Conservation (phyloP, 116 monocot species). For the Iris pallida region DNA sequence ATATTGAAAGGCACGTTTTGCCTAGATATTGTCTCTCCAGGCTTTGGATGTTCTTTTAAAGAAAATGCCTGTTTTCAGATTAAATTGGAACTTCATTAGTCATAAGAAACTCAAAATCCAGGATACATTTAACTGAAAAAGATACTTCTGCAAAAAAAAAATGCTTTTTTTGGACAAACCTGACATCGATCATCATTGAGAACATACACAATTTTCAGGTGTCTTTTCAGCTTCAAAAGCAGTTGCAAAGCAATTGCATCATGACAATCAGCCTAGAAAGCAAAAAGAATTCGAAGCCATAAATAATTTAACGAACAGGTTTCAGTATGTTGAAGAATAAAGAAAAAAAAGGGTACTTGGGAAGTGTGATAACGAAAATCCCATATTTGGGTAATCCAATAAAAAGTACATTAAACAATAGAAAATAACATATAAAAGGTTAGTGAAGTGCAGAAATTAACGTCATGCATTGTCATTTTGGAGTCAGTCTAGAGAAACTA, state of each 20-base stretch:
- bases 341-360: not conserved
- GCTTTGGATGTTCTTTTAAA: constrained; percentile 71
- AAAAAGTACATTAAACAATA: too few relatives aligned
- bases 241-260: constrained; percentile 86
- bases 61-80: constrained; percentile 67
- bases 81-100: constrained; percentile 1
- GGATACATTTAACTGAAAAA: not conserved
- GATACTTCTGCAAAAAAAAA: not conserved
- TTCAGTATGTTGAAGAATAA: not conserved
- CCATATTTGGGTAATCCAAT: too few relatives aligned
- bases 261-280: constrained; percentile 79
- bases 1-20: constrained; percentile 83
- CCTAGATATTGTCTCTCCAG: constrained; percentile 68
- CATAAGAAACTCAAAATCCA: not conserved
- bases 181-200: constrained; percentile 88
- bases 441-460: too few relatives aligned
- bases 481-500: too few relatives aligned
- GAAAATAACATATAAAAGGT: not conserved
- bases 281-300: not conserved
- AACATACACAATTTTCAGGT: constrained; percentile 76
- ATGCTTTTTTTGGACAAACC: constrained; percentile 33
- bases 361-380: too few relatives aligned
- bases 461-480: too few relatives aligned
- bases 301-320: not conserved
- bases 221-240: constrained; percentile 86